phyloP scores from a whole-genome alignment of 2,329 filamentous ascomycete genomes.

The Trichoderma atrobrunneum region DNA sequence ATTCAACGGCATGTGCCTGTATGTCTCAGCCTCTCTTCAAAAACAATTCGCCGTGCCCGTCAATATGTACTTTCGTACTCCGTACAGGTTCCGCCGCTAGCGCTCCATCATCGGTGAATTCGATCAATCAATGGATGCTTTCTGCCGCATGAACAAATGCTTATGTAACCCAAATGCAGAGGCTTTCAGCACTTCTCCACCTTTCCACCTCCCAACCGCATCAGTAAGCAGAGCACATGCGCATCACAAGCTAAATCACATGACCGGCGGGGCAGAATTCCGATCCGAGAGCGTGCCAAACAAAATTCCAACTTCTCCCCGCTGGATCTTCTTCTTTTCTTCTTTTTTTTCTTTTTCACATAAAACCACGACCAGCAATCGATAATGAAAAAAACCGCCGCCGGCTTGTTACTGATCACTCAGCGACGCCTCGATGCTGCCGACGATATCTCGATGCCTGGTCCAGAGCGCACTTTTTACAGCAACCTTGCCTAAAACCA shows the following conservation, averaged over 20 bases:
- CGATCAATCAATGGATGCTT: not conserved
- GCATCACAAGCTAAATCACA: conserved; percentile 23
- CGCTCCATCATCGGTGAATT: not conserved
- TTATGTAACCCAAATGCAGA: not conserved
- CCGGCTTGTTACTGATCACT: conserved; percentile 34
- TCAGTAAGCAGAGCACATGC: not conserved
- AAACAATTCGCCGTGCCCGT: not conserved
- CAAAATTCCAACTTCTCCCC: not conserved
- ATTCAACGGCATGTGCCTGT: conserved; percentile 7
- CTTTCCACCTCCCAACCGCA: not conserved
- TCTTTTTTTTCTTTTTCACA: conserved; percentile 16
- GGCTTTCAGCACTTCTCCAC: not conserved
- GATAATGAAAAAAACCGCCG: conserved; percentile 30
- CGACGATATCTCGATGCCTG: conserved; percentile 52
- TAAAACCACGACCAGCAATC: conserved; percentile 45
- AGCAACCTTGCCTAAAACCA: conserved; percentile 64
- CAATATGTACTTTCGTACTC: not conserved
- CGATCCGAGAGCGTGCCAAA: not conserved
- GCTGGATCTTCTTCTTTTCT: not conserved
- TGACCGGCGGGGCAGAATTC: conserved; percentile 22
- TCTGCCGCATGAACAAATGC: not conserved
- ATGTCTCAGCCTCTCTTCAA: not conserved
- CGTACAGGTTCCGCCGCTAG: not conserved
- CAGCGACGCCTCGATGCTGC: conserved; percentile 34
- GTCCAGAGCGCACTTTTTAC: conserved; percentile 53